Evolutionary conservation across 495 filamentous ascomycete genomes (phyloP), one percentile per base, ranked within the genome.

Genomic region (Hypoxylon intermedium): DNA sequence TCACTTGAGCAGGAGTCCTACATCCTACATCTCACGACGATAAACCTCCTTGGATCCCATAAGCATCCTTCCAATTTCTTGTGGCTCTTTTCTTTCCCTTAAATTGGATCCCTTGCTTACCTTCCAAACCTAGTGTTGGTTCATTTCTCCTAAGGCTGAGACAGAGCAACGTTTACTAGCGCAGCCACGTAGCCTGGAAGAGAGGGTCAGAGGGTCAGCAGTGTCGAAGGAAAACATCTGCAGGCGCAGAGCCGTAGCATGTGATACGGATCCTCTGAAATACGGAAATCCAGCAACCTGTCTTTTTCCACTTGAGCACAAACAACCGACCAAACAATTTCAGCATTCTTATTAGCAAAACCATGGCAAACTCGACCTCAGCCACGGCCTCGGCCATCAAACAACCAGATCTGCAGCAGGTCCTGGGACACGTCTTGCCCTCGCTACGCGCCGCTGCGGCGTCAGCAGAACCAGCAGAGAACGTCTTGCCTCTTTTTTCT

Each of bases 381-480:
- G 7, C 24, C 24, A 26, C 77, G 64, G 34, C 60, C 26, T 42
- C 72, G 15, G 42, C 69, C 53, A 86, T 92, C 47, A 79, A 77
- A 36, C 79, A 86, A 31, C 91, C 91, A 5, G 80, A 89, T 59
- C 70, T 87, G 43, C 76, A 84, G 54, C 71, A 77, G 40, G 77
- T 93, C 26, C 81, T 96, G 13, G 84, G 85, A 46, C 89, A 89
- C 23, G 75, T 98, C 18, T 84, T 97, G 49, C 91, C 93, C 18
- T 88, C 90, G 53, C 81, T 98, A n/a, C 90, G 91, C 1, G 88
- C 88, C 26, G 90, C 92, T 11, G 89, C 90, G 63, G 82, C 88
- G 50, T 93, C 93, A 30, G 82, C 87, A 41, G 78, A 84, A 50
- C 91, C 93, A 5, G 85, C 93, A 11, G 85, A 87, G 30, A 87